Percentiles rank a stretch among this genome's conserved stretches.
phyloP scores from a whole-genome alignment of 495 filamentous ascomycete species.

The Cenococcum geophilum region DNA sequence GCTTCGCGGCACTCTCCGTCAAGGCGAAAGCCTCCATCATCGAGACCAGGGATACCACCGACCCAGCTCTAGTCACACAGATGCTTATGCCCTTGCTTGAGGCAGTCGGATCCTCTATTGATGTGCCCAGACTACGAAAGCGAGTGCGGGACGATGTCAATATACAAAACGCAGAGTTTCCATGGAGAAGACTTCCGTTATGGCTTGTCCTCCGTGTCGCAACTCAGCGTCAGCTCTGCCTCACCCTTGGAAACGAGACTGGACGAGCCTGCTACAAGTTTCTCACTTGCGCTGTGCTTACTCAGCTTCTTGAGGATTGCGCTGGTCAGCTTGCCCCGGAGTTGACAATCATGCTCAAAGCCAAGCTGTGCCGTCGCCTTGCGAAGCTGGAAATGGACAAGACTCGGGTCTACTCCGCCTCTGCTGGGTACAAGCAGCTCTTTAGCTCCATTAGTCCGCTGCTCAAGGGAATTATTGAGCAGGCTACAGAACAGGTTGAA shows the following conservation, averaged over 20 bases:
- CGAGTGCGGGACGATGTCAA: slow-evolving; percentile 51
- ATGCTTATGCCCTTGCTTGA: slow-evolving; percentile 52
- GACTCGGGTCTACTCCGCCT: neutral
- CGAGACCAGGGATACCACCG: slow-evolving; percentile 49
- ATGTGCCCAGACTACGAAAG: slow-evolving; percentile 44
- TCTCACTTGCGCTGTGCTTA: slow-evolving; percentile 43
- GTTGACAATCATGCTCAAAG: slow-evolving; percentile 37
- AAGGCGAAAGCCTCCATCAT: slow-evolving; percentile 44
- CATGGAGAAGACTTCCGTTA: slow-evolving; percentile 50
- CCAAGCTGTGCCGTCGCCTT: slow-evolving; percentile 54
- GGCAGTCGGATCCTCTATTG: slow-evolving; percentile 39
- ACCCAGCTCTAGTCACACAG: slow-evolving; percentile 47
- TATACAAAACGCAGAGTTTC: slow-evolving; percentile 37
- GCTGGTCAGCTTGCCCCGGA: slow-evolving; percentile 31
- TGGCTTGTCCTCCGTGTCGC: slow-evolving; percentile 55
- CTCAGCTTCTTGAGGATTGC: slow-evolving; percentile 40
- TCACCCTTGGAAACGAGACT: slow-evolving; percentile 40
- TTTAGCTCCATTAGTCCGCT: slow-evolving; percentile 24
- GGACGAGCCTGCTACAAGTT: slow-evolving; percentile 52
- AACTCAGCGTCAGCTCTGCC: slow-evolving; percentile 44
- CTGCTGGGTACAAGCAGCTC: slow-evolving; percentile 21
- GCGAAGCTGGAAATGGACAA: slow-evolving; percentile 50
- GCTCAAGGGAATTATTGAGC: slow-evolving; percentile 33
- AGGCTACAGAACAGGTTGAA: slow-evolving; percentile 30
- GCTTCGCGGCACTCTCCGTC: slow-evolving; percentile 42